Conservation (phyloP, 106 monocot genomes). For the Amphibolis antarctica region DNA sequence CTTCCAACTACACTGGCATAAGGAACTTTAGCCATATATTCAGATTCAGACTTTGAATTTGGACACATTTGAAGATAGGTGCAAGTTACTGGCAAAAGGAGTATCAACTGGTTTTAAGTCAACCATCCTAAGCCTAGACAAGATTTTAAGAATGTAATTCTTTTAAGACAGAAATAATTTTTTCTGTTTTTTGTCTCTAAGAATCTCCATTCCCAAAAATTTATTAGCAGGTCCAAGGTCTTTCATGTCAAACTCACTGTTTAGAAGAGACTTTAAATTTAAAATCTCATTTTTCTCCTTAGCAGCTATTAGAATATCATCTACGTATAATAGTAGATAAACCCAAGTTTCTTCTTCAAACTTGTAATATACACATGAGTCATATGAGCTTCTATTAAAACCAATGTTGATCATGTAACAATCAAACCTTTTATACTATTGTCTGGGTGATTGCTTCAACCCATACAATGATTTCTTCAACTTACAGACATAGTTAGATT, state of each 20-base stretch:
- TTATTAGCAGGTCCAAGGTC: neutral
- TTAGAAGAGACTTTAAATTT: neutral
- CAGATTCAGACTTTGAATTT: neutral
- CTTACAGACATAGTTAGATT: neutral
- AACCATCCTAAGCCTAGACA: neutral
- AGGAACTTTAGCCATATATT: neutral
- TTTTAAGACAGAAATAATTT: neutral
- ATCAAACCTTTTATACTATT: conserved; percentile 3
- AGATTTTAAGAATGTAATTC: neutral
- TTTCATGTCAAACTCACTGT: neutral
- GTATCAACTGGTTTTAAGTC: neutral
- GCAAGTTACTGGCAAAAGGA: neutral
- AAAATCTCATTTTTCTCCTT: neutral
- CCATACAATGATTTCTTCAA: neutral
- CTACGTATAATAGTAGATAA: neutral
- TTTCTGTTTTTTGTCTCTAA: neutral
- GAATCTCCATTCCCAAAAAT: conserved; percentile 6
- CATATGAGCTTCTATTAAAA: neutral
- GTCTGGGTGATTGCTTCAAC: neutral
- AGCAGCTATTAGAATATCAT: neutral
- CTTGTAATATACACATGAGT: neutral
- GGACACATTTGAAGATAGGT: neutral
- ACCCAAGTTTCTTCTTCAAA: neutral
- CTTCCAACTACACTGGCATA: neutral
- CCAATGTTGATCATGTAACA: neutral